Evolutionary conservation across 768 basidiomycete genomes (phyloP).

Genomic region (Lactarius psammicola): DNA sequence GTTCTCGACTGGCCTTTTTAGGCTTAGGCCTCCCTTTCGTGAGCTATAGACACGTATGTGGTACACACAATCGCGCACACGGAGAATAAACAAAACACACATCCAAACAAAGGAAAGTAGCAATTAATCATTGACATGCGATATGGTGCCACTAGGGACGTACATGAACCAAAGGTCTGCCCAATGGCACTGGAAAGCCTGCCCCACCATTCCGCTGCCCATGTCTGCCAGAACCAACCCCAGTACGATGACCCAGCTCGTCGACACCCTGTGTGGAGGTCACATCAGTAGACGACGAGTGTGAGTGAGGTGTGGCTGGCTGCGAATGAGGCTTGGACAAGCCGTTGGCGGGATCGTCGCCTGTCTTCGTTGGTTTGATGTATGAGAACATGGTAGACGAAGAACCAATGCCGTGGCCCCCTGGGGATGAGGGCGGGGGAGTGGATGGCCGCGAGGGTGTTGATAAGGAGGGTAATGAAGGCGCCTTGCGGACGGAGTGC

Average conservation of each 20-base stretch:
- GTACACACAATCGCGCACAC: conserved; percentile 27
- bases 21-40: conserved; percentile 67
- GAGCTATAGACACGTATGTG: conserved; percentile 47
- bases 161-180: conserved; percentile 80
- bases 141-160: conserved; percentile 68
- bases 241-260: conserved; percentile 41
- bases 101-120: conserved; percentile 29
- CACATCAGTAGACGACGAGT: conserved; percentile 7
- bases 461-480: conserved; percentile 21
- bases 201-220: conserved; percentile 29
- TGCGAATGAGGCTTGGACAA: conserved; percentile 28
- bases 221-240: conserved; percentile 33
- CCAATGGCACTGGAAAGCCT: conserved; percentile 44
- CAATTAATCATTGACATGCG: conserved; percentile 25
- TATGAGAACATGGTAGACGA: conserved; percentile 73
- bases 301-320: conserved; percentile 28
- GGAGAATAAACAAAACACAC: conserved; percentile 33
- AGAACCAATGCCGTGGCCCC: conserved; percentile 49
- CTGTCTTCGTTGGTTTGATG: conserved; percentile 50
- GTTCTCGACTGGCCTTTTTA: conserved; percentile 22
- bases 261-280: conserved; percentile 35
- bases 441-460: conserved; percentile 16
- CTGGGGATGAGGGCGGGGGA: conserved; percentile 14
- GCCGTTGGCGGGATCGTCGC: conserved; percentile 40
- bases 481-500: conserved; percentile 17